phyloP scores from a whole-genome alignment of 257 asterid species.

The Nicotiana tabacum region DNA sequence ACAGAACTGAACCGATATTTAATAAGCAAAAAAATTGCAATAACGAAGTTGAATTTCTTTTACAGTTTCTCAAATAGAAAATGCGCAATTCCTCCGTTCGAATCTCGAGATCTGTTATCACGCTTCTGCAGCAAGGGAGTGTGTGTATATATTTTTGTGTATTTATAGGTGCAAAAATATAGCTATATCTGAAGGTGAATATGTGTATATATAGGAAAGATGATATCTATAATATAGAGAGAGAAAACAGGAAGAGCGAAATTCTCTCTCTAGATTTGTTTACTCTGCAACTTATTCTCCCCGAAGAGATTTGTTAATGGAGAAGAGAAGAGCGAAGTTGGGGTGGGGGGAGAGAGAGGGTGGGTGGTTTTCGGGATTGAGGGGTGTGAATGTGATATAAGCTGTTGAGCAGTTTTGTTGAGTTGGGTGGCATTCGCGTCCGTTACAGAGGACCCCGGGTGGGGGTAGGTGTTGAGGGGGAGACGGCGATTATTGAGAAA shows the following conservation, averaged over 20 bases:
- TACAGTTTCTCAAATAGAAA: not conserved
- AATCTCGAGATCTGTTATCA: conserved; percentile 7
- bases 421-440: conserved; percentile 7
- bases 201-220: not conserved
- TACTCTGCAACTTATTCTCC: not conserved
- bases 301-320: not conserved
- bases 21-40: not conserved
- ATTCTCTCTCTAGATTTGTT: not conserved
- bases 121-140: not conserved
- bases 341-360: not conserved
- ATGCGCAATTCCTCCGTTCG: conserved; percentile 1
- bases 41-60: not conserved
- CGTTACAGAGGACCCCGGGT: not conserved
- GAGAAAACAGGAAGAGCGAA: not conserved
- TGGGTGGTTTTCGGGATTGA: not conserved
- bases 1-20: not conserved
- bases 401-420: conserved; percentile 7
- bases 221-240: not conserved
- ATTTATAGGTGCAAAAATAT: not conserved
- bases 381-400: conserved; percentile 4
- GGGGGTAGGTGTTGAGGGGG: not conserved
- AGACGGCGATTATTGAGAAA: not conserved
- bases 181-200: conserved; percentile 6
- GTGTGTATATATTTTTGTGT: not conserved
- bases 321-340: not conserved